Evolutionary conservation across 176 grass and related monocot genomes (phyloP).

Genomic region (Chloris gayana): DNA sequence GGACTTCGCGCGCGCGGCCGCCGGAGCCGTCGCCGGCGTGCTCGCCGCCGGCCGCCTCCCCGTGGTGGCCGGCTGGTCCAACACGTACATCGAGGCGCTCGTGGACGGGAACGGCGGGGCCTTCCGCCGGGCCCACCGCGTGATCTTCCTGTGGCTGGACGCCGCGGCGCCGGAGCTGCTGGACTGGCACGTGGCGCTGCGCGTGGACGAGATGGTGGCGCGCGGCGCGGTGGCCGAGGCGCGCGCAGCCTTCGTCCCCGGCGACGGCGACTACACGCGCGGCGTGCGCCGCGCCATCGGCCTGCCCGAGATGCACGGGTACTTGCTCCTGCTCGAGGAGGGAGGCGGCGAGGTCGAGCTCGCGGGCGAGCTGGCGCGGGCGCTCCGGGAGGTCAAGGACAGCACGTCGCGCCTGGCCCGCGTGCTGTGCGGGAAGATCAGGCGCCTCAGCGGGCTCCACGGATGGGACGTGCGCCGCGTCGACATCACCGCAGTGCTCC

Average conservation of each 20-base stretch:
- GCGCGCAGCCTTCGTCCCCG: conserved; percentile 36
- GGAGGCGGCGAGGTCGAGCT: conserved; percentile 27
- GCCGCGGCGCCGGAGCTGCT: conserved; percentile 40
- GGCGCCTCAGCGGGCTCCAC: too few species aligned
- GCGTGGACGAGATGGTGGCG: conserved; percentile 70
- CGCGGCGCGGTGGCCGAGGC: conserved; percentile 65
- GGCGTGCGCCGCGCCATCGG: conserved; percentile 70
- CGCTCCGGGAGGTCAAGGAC: conserved; percentile 60
- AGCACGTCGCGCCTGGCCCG: conserved; percentile 58
- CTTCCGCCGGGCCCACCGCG: conserved; percentile 15
- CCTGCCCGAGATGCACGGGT: conserved; percentile 67
- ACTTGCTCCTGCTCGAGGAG: conserved; percentile 46
- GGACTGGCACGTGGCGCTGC: conserved; percentile 36
- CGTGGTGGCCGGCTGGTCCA: conserved; percentile 66
- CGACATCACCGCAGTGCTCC: too few species aligned
- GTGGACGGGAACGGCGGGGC: conserved; percentile 23
- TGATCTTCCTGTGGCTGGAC: conserved; percentile 53
- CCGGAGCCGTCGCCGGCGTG: conserved; percentile 29
- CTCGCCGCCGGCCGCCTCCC: conserved; percentile 40
- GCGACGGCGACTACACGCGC: conserved; percentile 36
- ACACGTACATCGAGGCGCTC: conserved; percentile 33
- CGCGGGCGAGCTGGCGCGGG: conserved; percentile 24
- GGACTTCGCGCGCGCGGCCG: conserved; percentile 55
- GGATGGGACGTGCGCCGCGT: too few species aligned
- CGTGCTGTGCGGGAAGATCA: too few species aligned